phyloP scores from a whole-genome alignment of 768 basidiomycete genomes.

The Exidia glandulosa region DNA sequence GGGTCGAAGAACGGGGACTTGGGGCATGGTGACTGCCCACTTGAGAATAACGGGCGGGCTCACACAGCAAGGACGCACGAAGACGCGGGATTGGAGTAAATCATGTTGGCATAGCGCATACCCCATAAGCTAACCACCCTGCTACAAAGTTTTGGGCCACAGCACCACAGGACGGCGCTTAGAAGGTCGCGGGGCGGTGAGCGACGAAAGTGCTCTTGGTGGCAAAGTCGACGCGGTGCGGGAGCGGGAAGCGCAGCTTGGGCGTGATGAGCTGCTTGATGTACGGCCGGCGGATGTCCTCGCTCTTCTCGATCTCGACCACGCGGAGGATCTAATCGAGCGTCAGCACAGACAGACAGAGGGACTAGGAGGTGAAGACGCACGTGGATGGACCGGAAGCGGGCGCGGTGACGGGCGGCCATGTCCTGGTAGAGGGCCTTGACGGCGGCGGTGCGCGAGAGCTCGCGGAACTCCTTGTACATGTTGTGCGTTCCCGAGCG shows the following conservation, averaged over 20 bases:
- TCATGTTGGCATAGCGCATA: neutral
- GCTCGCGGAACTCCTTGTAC: constrained; percentile 96
- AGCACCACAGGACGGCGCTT: constrained; percentile 1
- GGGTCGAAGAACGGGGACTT: no score
- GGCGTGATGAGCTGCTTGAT: constrained; percentile 92
- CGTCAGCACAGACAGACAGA: neutral
- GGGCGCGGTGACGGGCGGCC: constrained; percentile 97
- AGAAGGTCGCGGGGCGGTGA: constrained; percentile 65
- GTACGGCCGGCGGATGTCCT: constrained; percentile 90
- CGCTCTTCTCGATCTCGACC: constrained; percentile 86
- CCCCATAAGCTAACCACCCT: neutral
- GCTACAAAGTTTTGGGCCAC: neutral
- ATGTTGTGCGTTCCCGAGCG: constrained; percentile 99
- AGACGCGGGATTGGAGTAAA: no score
- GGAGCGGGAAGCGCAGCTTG: constrained; percentile 92
- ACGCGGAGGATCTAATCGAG: constrained; percentile 87
- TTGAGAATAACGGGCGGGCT: no score
- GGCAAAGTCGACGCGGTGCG: constrained; percentile 69
- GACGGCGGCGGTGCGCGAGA: constrained; percentile 88
- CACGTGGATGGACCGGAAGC: constrained; percentile 97
- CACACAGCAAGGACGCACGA: no score
- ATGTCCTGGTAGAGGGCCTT: constrained; percentile 98
- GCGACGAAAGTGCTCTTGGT: constrained; percentile 72
- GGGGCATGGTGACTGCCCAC: no score
- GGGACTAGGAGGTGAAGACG: constrained; percentile 17